Base-by-base conservation (phyloP, 169 alveolate genomes). In the Sarcocystis neurona region DNA sequence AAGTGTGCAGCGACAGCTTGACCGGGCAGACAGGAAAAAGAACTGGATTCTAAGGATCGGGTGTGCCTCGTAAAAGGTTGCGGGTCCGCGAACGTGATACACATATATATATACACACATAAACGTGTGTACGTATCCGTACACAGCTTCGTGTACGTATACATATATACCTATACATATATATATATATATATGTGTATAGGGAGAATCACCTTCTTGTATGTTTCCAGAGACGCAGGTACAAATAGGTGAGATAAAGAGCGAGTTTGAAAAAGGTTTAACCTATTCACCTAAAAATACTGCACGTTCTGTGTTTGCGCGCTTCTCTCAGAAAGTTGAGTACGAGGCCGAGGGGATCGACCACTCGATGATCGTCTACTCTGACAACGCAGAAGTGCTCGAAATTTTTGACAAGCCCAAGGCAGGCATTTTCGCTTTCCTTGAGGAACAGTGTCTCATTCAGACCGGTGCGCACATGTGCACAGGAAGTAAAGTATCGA, bases 361-460 rank as follows among this genome's bases (percentile, higher is more conserved):
- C 75, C 91, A 87, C 75, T 87, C 91, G 20, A 87, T 75, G 91
- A 75, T 87, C 34, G 84, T 75, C 72, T 87, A 87, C 80, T 75
- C 87, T 34, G 91, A 87, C 80, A 87, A 87, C 27, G 88, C 87
- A 4, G 34, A 48, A 0, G 91, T 87, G 10, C 41, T 84, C 30
- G 84, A 87, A 46, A 86, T 87, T 30, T 87, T 87, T 23, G 91
- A 87, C 47, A 87, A 87, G 47, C 91, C 91, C 23, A 92, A 92
- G 75, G 92, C 92, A 27, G 93, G 94, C 43, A 75, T 92, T 48
- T 89, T 92, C 56, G 93, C 90, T 34, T 84, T 91, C 77, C 90
- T 92, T 12, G 94, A 92, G 37, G 94, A 92, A 46, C 90, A 92
- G 79, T 92, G 94, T 70, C 84, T 92, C 15, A 70, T 92, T n/a